phyloP scores from a whole-genome alignment of 148 eudicot species.

The Diospyros lotus region DNA sequence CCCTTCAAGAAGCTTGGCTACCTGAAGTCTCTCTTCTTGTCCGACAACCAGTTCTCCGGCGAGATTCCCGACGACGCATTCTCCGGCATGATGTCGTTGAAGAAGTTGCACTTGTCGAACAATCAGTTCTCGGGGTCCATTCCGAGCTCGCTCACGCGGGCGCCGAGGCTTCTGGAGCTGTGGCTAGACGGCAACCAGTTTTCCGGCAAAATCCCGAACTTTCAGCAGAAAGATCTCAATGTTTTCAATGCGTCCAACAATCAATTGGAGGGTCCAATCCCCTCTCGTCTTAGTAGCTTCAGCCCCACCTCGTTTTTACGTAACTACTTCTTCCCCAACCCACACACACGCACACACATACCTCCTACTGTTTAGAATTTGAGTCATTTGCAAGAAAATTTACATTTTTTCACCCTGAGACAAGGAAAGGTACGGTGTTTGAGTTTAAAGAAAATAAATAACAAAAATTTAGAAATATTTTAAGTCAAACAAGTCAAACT shows the following conservation, averaged over 20 bases:
- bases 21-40: slow-evolving; percentile 46
- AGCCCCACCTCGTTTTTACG: slow-evolving; percentile 37
- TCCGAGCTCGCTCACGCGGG: slow-evolving; percentile 46
- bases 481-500: no score
- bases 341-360: no score
- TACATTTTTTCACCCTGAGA: no score
- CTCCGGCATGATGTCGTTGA: slow-evolving; percentile 55
- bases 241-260: slow-evolving; percentile 56
- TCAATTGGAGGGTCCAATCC: slow-evolving; percentile 67
- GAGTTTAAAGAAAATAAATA: no score
- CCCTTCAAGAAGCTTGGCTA: slow-evolving; percentile 36
- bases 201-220: slow-evolving; percentile 50
- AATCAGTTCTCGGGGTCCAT: slow-evolving; percentile 58
- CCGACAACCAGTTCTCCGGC: slow-evolving; percentile 61
- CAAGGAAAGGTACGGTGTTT: no score
- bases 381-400: no score
- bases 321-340: background rate
- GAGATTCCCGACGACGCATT: slow-evolving; percentile 62
- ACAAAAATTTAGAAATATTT: no score
- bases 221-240: slow-evolving; percentile 26
- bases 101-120: slow-evolving; percentile 53
- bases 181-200: slow-evolving; percentile 65
- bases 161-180: slow-evolving; percentile 53
- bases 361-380: no score
- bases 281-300: slow-evolving; percentile 30